Percentiles rank a stretch among this genome's conserved stretches.
Evolutionary conservation across 768 basidiomycete species (phyloP).

Genomic region (Mycena polygramma): DNA sequence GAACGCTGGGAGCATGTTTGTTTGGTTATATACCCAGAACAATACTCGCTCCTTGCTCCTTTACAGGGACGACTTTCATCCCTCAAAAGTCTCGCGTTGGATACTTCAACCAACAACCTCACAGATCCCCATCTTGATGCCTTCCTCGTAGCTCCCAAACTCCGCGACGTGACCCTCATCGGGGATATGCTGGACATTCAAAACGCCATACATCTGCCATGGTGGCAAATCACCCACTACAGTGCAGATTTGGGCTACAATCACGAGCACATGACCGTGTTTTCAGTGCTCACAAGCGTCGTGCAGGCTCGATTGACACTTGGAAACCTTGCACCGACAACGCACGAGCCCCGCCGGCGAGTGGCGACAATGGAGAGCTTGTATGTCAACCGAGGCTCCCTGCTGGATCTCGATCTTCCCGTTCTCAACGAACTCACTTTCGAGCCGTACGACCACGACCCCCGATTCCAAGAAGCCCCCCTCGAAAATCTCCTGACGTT

Average conservation of each 20-base stretch:
- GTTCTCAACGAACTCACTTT: background rate
- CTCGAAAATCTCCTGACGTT: background rate
- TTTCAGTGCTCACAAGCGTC: background rate
- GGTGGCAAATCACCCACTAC: background rate
- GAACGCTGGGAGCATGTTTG: no score
- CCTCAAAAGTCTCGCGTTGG: background rate
- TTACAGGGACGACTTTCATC: background rate
- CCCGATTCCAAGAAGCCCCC: background rate
- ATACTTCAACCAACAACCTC: background rate
- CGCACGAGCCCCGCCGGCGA: background rate
- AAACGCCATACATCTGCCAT: background rate
- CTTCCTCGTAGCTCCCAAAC: background rate
- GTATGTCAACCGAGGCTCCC: background rate
- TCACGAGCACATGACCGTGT: background rate
- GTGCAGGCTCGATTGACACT: background rate
- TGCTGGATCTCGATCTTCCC: slow-evolving; percentile 3
- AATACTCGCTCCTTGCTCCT: background rate
- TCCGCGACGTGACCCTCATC: no score
- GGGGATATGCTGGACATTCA: no score
- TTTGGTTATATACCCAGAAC: background rate
- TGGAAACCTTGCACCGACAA: background rate
- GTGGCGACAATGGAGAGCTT: background rate
- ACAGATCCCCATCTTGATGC: background rate
- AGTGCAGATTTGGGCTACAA: background rate
- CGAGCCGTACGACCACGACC: background rate